phyloP scores from a whole-genome alignment of 1,284 basidiomycete species.

The Nidula niveotomentosa region DNA sequence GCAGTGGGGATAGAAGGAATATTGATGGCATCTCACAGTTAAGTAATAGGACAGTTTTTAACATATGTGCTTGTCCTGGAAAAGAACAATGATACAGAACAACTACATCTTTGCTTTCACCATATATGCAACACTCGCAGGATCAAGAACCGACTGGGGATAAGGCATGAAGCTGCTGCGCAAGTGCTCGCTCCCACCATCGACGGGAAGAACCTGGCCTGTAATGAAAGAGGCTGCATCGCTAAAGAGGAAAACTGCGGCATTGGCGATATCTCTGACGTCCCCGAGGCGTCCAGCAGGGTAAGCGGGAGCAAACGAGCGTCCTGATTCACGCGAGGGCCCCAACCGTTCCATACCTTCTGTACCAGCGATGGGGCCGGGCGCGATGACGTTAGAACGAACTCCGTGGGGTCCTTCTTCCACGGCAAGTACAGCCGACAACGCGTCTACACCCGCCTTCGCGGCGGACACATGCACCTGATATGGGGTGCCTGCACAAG shows the following conservation, averaged over 20 bases:
- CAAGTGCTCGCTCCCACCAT: slow-evolving; percentile 65
- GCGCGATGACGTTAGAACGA: slow-evolving; percentile 90
- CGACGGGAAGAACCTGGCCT: slow-evolving; percentile 70
- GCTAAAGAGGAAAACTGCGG: slow-evolving; percentile 87
- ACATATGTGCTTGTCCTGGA: too few relatives aligned
- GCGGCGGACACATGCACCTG: slow-evolving; percentile 95
- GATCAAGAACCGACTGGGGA: slow-evolving; percentile 66
- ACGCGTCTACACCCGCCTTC: slow-evolving; percentile 92
- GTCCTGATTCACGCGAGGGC: slow-evolving; percentile 35
- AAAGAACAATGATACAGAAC: background rate
- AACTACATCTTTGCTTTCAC: slow-evolving; percentile 37
- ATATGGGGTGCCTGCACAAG: slow-evolving; percentile 69
- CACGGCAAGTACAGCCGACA: slow-evolving; percentile 83
- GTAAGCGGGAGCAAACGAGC: slow-evolving; percentile 2
- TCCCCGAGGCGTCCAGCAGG: slow-evolving; percentile 64
- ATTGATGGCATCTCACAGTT: too few relatives aligned
- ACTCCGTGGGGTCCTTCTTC: slow-evolving; percentile 96
- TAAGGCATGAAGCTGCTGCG: slow-evolving; percentile 56
- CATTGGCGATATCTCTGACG: slow-evolving; percentile 77
- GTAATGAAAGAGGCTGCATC: slow-evolving; percentile 83
- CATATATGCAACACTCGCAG: slow-evolving; percentile 36
- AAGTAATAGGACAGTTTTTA: too few relatives aligned
- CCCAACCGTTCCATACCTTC: slow-evolving; percentile 82
- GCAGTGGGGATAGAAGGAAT: too few relatives aligned
- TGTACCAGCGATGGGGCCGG: slow-evolving; percentile 84